Percentiles rank a stretch among this genome's conserved stretches.
Conservation (phyloP, 352 stramenopile species). For the Salisapilia sapeloensis region DNA sequence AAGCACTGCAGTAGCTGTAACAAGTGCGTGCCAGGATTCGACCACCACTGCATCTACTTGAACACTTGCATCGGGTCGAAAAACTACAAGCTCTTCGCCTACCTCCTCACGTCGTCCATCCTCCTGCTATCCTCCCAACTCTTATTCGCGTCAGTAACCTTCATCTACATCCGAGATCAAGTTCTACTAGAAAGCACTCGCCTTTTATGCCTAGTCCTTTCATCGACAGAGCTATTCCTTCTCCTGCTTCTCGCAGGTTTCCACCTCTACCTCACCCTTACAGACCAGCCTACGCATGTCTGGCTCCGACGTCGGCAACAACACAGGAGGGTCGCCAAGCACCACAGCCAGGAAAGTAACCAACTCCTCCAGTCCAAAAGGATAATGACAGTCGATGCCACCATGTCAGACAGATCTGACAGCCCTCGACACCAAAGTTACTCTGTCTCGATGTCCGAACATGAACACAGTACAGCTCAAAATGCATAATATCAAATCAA, state of each 20-base stretch:
- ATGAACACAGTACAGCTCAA: too few species aligned
- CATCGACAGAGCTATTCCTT: constrained; percentile 32
- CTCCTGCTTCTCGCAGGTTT: constrained; percentile 39
- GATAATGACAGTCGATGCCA: too few species aligned
- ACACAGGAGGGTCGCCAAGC: background rate
- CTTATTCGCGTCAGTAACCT: constrained; percentile 19
- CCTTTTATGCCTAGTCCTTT: constrained; percentile 10
- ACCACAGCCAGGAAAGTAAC: background rate
- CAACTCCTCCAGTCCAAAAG: too few species aligned
- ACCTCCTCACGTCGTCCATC: constrained; percentile 31
- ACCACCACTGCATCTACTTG: constrained; percentile 92
- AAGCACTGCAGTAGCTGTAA: constrained; percentile 87
- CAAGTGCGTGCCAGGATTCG: constrained; percentile 88
- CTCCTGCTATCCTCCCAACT: constrained; percentile 37
- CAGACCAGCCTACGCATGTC: constrained; percentile 30
- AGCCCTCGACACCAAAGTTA: too few species aligned
- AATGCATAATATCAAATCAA: too few species aligned
- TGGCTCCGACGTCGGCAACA: constrained; percentile 21
- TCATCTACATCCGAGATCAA: constrained; percentile 8
- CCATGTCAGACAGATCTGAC: too few species aligned
- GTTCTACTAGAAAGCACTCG: constrained; percentile 1
- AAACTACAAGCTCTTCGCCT: constrained; percentile 48
- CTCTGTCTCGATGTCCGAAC: too few species aligned
- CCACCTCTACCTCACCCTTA: constrained; percentile 39
- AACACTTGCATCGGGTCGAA: constrained; percentile 86